Evolutionary conservation across 2,329 filamentous ascomycete genomes (phyloP).

Genomic region (Talaromyces amestolkiae): DNA sequence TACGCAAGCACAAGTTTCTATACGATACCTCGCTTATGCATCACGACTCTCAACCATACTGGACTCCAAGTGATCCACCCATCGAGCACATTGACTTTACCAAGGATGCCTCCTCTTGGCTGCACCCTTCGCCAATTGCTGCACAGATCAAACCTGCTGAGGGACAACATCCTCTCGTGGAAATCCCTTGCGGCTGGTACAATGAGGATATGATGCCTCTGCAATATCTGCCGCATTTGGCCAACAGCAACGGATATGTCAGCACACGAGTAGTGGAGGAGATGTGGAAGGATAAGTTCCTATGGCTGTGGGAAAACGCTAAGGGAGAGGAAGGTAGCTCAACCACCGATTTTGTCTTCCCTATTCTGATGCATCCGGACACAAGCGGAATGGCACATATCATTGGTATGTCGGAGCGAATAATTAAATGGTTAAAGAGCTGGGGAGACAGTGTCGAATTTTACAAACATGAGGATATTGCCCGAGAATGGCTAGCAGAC

Average conservation of each 20-base stretch:
- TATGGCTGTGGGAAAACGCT: conserved; percentile 40
- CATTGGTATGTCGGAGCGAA: conserved; percentile 50
- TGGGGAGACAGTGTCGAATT: conserved; percentile 49
- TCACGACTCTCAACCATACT: conserved; percentile 52
- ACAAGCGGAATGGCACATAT: conserved; percentile 56
- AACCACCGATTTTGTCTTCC: conserved; percentile 40
- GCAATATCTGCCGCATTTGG: conserved; percentile 46
- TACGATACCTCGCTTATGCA: conserved; percentile 54
- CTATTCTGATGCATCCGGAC: conserved; percentile 52
- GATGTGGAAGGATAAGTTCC: conserved; percentile 52
- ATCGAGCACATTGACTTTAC: conserved; percentile 45
- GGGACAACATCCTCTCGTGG: conserved; percentile 38
- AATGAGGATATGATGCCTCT: conserved; percentile 53
- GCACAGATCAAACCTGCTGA: conserved; percentile 24
- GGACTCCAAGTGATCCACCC: conserved; percentile 41
- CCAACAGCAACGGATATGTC: conserved; percentile 51
- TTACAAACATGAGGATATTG: conserved; percentile 44
- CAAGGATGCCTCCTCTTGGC: conserved; percentile 43
- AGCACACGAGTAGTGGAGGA: conserved; percentile 48
- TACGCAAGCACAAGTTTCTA: conserved; percentile 51
- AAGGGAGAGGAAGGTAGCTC: conserved; percentile 20
- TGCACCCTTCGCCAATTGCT: conserved; percentile 41
- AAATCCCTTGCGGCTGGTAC: conserved; percentile 54
- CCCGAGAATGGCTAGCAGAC: conserved; percentile 36
- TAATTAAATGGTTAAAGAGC: conserved; percentile 45